Evolutionary conservation across 2,329 filamentous ascomycete species (phyloP).

Genomic region (Claviceps capensis): DNA sequence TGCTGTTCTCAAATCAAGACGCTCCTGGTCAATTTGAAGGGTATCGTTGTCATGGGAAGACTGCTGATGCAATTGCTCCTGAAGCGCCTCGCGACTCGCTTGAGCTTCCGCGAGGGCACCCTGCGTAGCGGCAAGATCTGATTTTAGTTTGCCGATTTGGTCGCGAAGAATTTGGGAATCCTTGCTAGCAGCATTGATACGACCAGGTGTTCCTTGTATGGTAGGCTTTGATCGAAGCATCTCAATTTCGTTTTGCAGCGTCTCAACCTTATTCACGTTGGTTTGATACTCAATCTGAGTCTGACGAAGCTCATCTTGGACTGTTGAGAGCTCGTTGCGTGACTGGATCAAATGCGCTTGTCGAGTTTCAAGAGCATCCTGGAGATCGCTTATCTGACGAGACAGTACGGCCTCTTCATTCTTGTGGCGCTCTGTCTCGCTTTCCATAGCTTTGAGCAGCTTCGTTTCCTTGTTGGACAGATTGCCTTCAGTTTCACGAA

Average conservation of each 20-base stretch:
- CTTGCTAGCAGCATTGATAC: constrained; percentile 39
- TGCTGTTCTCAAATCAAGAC: constrained; percentile 52
- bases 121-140: constrained; percentile 46
- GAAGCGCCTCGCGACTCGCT: constrained; percentile 54
- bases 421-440: constrained; percentile 57
- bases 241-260: constrained; percentile 64
- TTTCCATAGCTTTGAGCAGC: constrained; percentile 54
- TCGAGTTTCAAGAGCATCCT: constrained; percentile 54
- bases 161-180: constrained; percentile 54
- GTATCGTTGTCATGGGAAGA: constrained; percentile 43
- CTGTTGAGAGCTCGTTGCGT: constrained; percentile 49
- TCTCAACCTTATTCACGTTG: constrained; percentile 51
- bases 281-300: constrained; percentile 48
- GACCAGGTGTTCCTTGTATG: constrained; percentile 13
- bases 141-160: constrained; percentile 42
- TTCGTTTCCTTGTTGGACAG: constrained; percentile 54
- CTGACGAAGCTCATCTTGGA: constrained; percentile 57
- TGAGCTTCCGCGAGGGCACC: constrained; percentile 43
- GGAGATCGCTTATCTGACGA: constrained; percentile 62
- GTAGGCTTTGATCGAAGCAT: constrained; percentile 39
- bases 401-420: constrained; percentile 57
- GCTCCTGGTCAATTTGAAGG: constrained; percentile 52
- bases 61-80: constrained; percentile 42
- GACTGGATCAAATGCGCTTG: constrained; percentile 52
- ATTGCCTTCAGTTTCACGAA: constrained; percentile 54